phyloP scores from a whole-genome alignment of 2,329 filamentous ascomycete species.

The Bertia moriformis region DNA sequence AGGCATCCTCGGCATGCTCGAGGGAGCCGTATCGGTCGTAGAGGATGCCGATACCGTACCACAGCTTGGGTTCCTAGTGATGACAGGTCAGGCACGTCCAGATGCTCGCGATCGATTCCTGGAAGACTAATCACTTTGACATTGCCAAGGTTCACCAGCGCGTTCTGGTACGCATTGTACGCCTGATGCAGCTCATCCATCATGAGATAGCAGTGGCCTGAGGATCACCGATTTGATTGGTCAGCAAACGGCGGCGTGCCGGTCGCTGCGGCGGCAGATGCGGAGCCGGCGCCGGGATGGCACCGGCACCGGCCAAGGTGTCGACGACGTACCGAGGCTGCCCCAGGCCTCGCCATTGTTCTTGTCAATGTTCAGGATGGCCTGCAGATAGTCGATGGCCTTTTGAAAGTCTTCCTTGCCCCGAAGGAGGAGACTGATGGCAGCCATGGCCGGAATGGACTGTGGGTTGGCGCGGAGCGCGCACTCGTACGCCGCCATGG shows the following conservation, averaged over 20 bases:
- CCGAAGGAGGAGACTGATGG: slow-evolving; percentile 80
- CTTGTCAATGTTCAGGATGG: slow-evolving; percentile 76
- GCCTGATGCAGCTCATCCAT: slow-evolving; percentile 96
- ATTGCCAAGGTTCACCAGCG: slow-evolving; percentile 79
- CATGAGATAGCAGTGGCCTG: slow-evolving; percentile 95
- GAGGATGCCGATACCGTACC: slow-evolving; percentile 96
- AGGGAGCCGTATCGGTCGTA: slow-evolving; percentile 93
- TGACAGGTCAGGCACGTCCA: not conserved
- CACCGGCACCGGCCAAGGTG: not conserved
- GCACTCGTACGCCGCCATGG: slow-evolving; percentile 79
- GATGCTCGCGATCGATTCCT: not conserved
- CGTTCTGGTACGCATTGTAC: slow-evolving; percentile 91
- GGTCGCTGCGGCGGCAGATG: not conserved
- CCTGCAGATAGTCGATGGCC: slow-evolving; percentile 82
- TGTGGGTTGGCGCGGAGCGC: slow-evolving; percentile 76
- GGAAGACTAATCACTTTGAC: slow-evolving; percentile 54
- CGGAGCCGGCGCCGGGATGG: too few relatives aligned
- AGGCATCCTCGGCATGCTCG: slow-evolving; percentile 94
- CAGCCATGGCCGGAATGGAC: slow-evolving; percentile 83
- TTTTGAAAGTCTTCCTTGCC: slow-evolving; percentile 87
- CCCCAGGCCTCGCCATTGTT: slow-evolving; percentile 94
- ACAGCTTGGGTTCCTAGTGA: slow-evolving; percentile 76
- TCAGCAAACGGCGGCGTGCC: slow-evolving; percentile 13
- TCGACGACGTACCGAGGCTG: slow-evolving; percentile 57
- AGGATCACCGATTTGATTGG: slow-evolving; percentile 9